Percentiles rank a stretch among this genome's conserved stretches.
These are phyloP conservation scores for Fomes fomentarius DNA, from an alignment of 1,284 basidiomycete genomes.

Conservation along the genomic window DNA sequence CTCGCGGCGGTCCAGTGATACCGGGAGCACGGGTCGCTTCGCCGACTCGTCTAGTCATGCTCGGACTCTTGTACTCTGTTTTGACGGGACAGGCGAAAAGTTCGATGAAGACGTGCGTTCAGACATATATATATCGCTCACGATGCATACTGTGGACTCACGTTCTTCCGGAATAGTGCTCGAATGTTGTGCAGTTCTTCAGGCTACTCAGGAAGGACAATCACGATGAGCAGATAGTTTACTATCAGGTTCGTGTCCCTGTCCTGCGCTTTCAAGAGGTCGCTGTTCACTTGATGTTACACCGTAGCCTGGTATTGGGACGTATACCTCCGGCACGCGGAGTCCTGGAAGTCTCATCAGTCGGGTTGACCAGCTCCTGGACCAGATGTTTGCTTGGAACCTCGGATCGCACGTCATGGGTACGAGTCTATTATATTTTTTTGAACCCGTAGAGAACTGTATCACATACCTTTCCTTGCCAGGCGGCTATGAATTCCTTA, in stretches of 20 bases:
- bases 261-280: background rate
- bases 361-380: slow-evolving; percentile 45
- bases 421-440: slow-evolving; percentile 25
- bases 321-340: slow-evolving; percentile 49
- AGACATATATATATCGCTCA: background rate
- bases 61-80: slow-evolving; percentile 56
- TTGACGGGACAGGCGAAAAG: slow-evolving; percentile 61
- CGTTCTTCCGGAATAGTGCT: slow-evolving; percentile 41
- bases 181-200: slow-evolving; percentile 64
- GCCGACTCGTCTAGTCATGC: too few relatives aligned
- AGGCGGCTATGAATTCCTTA: slow-evolving; percentile 67
- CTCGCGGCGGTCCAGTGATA: too few relatives aligned
- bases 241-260: slow-evolving; percentile 53
- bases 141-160: too few relatives aligned
- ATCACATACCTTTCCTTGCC: slow-evolving; percentile 51
- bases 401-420: slow-evolving; percentile 59
- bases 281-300: background rate
- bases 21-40: too few relatives aligned
- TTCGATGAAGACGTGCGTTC: slow-evolving; percentile 53
- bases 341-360: slow-evolving; percentile 42
- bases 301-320: slow-evolving; percentile 52
- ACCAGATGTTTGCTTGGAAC: slow-evolving; percentile 56
- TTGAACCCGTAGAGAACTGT: too few relatives aligned
- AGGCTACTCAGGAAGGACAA: slow-evolving; percentile 57
- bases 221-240: slow-evolving; percentile 54